phyloP scores from a whole-genome alignment of 257 asterid genomes.

The Rauvolfia tetraphylla region DNA sequence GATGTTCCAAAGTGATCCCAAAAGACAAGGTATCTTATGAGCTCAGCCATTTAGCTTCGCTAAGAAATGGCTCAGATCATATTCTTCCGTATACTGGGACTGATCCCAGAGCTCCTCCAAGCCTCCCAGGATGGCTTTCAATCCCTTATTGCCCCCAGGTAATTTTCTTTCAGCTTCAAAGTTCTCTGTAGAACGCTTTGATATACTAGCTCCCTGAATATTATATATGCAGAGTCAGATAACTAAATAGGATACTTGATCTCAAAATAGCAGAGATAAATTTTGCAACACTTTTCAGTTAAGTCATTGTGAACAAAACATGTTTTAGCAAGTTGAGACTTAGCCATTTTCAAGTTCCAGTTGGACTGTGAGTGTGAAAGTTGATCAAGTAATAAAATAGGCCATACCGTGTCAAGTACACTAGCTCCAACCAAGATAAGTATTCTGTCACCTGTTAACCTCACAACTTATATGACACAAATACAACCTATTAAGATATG shows the following conservation, averaged over 20 bases:
- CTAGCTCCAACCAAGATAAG: neutral
- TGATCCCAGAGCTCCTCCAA: conserved; percentile 99
- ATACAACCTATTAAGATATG: neutral
- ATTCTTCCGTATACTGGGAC: conserved; percentile 95
- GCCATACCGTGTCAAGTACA: neutral
- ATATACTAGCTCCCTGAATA: conserved; percentile 56
- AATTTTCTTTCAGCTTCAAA: conserved; percentile 49
- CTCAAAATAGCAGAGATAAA: neutral
- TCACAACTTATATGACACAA: neutral
- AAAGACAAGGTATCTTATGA: neutral
- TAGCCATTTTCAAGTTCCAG: neutral
- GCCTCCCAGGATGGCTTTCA: conserved; percentile 88
- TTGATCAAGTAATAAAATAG: neutral
- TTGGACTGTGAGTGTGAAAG: neutral
- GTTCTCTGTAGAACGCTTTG: conserved; percentile 33
- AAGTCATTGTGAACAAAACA: neutral
- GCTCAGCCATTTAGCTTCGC: conserved; percentile 74
- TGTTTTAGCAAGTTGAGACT: neutral
- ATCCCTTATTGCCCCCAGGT: conserved; percentile 67
- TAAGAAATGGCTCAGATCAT: conserved; percentile 75
- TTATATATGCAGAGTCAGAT: neutral
- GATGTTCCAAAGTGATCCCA: neutral
- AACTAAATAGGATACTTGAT: neutral
- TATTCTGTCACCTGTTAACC: neutral
- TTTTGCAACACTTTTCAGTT: neutral